Conservation (phyloP, 108 stramenopile genomes). For the Nannochloropsis gaditana region DNA sequence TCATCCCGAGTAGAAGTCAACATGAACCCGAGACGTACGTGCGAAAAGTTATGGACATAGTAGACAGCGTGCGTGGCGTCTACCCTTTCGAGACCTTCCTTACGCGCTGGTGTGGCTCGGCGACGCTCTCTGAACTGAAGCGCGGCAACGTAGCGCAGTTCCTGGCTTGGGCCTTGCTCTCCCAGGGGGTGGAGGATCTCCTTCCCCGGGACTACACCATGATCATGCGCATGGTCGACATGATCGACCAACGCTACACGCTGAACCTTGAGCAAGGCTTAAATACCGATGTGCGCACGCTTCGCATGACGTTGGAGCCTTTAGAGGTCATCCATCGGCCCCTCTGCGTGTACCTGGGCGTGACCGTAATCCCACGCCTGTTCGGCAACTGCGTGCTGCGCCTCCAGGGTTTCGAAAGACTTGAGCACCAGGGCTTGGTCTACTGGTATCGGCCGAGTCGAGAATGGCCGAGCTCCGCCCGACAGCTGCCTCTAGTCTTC, state of each 20-base stretch:
- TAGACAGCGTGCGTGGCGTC: slow-evolving; percentile 14
- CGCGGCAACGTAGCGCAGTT: neutral
- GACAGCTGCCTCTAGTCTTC: neutral
- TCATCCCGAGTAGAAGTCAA: slow-evolving; percentile 2
- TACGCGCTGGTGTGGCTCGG: neutral
- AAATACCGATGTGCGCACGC: neutral
- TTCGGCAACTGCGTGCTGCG: slow-evolving; percentile 17
- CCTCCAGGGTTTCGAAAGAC: neutral
- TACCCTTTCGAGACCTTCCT: slow-evolving; percentile 17
- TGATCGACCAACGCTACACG: neutral
- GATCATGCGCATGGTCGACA: slow-evolving; percentile 19
- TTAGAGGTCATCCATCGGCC: slow-evolving; percentile 9
- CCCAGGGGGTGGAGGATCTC: neutral
- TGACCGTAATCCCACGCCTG: neutral
- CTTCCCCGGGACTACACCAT: neutral
- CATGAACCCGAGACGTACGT: neutral
- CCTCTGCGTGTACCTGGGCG: neutral
- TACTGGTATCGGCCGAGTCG: neutral
- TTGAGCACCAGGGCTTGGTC: neutral
- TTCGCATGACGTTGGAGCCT: slow-evolving; percentile 1
- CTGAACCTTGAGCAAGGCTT: slow-evolving; percentile 3
- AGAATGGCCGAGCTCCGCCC: neutral
- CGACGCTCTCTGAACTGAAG: neutral
- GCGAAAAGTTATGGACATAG: neutral
- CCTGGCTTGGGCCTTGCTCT: neutral